A percentile compares a stretch with the other conserved stretches of the same genome.
Conservation (phyloP, 1,284 basidiomycete genomes). For the Tylopilus sp. region DNA sequence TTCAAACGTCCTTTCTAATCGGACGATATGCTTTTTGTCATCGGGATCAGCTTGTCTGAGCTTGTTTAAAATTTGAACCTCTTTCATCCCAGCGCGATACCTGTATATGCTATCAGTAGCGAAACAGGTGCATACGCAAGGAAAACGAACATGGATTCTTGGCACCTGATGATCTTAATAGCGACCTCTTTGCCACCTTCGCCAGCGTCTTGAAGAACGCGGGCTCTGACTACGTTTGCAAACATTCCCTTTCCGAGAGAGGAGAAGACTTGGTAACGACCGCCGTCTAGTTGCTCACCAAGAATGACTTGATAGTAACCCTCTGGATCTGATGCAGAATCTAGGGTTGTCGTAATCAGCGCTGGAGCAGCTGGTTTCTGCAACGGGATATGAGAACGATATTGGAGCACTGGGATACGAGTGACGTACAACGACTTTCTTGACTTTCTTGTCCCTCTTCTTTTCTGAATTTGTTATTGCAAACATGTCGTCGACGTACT, state of each 20-base stretch:
- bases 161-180: slow-evolving; percentile 94
- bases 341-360: slow-evolving; percentile 64
- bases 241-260: slow-evolving; percentile 99
- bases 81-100: slow-evolving; percentile 94
- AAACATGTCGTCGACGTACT: slow-evolving; percentile 90
- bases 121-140: slow-evolving; percentile 3
- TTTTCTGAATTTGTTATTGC: slow-evolving; percentile 58
- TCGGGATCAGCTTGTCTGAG: slow-evolving; percentile 88
- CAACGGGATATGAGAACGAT: slow-evolving; percentile 11
- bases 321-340: slow-evolving; percentile 82
- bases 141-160: slow-evolving; percentile 88
- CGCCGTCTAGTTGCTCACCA: slow-evolving; percentile 91
- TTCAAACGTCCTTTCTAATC: slow-evolving; percentile 91
- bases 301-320: slow-evolving; percentile 95
- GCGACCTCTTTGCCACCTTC: slow-evolving; percentile 83
- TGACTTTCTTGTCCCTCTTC: slow-evolving; percentile 60
- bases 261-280: slow-evolving; percentile 92
- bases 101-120: slow-evolving; percentile 40
- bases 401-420: background rate
- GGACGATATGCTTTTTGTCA: slow-evolving; percentile 94
- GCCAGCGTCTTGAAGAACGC: slow-evolving; percentile 69
- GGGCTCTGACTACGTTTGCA: slow-evolving; percentile 90
- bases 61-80: slow-evolving; percentile 85
- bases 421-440: slow-evolving; percentile 45
- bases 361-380: slow-evolving; percentile 58